Evolutionary conservation across 139 green algal species (phyloP), one percentile per base, ranked within the genome.

Genomic region (Diplosphaera chodatii): DNA sequence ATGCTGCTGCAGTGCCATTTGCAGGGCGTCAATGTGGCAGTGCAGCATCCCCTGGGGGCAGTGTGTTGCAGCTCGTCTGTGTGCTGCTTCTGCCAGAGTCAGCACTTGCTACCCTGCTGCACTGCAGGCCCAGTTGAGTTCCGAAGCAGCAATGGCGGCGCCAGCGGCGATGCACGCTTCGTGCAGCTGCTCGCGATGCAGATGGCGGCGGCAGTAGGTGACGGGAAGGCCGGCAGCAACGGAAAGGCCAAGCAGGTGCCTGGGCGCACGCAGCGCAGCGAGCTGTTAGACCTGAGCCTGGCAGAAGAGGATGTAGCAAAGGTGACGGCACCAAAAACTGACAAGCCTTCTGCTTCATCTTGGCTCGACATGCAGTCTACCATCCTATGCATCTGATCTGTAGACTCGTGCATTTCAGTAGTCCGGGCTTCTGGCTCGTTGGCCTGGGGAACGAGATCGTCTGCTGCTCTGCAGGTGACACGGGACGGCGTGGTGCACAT

Each of bases 401-500:
- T n/a, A n/a, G n/a, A n/a, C n/a, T n/a, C n/a, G n/a, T n/a, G n/a
- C n/a, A n/a, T n/a, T n/a, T n/a, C n/a, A n/a, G n/a, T n/a, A n/a
- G n/a, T n/a, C n/a, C n/a, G n/a, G n/a, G n/a, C n/a, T n/a, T n/a
- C n/a, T n/a, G n/a, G n/a, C n/a, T n/a, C n/a, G n/a, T n/a, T n/a
- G n/a, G n/a, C n/a, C n/a, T n/a, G n/a, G n/a, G n/a, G n/a, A n/a
- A n/a, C n/a, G 13, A 8, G 25, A 66, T 8, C 59, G 25, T 10
- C 25, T 8, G 8, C 27, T 10, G 10, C 27, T 16, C 4, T 40
- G 41, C 69, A 82, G 73, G 73, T 82, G 22, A 85, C 75, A 1
- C 76, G 70, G 55, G 72, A 81, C 21, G 76, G 74, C 34, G 77
- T 78, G 70, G 77, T 78, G 21, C 83, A 88, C 64, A 65, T 88